Evolutionary conservation across 2,329 filamentous ascomycete species (phyloP).

Genomic region (Didymella keratinophila): DNA sequence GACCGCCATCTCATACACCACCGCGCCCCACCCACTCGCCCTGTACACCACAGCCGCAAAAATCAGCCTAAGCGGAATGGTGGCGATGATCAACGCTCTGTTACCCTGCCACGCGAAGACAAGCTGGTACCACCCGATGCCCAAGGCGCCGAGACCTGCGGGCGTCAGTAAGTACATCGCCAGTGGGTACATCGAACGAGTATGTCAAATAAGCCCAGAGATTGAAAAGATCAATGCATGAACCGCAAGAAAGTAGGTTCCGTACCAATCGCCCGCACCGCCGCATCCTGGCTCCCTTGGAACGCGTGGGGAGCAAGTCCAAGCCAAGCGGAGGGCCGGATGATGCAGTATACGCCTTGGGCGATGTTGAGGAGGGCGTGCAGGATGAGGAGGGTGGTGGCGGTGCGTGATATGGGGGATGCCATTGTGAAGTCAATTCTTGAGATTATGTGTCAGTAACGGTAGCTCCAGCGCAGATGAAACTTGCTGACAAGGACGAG

Average conservation of each 20-base stretch:
- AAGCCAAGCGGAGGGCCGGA: constrained; percentile 5
- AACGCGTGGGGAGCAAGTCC: background rate
- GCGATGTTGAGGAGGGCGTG: constrained; percentile 25
- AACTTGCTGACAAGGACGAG: no score
- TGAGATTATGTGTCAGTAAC: background rate
- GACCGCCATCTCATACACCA: constrained; percentile 12
- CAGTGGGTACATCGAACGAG: background rate
- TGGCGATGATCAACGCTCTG: constrained; percentile 15
- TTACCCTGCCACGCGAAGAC: constrained; percentile 23
- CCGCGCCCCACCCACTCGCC: background rate
- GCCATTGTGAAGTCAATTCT: background rate
- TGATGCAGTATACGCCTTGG: constrained; percentile 19
- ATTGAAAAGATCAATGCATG: no score
- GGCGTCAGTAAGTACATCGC: background rate
- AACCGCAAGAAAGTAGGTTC: no score
- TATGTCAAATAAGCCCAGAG: no score
- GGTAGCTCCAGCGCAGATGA: background rate
- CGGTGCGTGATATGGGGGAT: constrained; percentile 8
- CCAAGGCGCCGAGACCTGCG: constrained; percentile 22
- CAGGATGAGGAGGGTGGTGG: constrained; percentile 18
- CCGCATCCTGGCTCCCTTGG: background rate
- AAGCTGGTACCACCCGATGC: constrained; percentile 26
- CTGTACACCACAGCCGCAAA: background rate
- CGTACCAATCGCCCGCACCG: background rate
- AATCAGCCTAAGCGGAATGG: constrained; percentile 6